Evolutionary conservation across 495 filamentous ascomycete genomes (phyloP).

Genomic region (Neurospora sp.): DNA sequence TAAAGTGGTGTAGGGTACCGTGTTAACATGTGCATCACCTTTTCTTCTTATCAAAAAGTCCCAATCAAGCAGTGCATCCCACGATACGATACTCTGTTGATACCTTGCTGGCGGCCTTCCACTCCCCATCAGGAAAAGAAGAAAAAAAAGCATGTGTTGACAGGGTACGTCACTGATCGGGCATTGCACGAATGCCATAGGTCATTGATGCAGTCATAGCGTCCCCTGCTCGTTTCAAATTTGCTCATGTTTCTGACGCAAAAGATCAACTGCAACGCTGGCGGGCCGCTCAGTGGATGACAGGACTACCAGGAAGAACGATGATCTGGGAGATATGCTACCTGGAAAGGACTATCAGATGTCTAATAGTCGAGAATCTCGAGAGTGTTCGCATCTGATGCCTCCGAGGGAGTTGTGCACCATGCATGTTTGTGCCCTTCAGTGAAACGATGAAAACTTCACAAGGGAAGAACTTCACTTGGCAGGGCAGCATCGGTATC

Average conservation of each 20-base stretch:
- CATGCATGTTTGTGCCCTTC: not conserved
- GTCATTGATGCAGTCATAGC: not conserved
- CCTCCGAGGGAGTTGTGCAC: not conserved
- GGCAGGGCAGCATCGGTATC: not conserved
- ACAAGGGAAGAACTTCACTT: not conserved
- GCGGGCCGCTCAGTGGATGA: not conserved
- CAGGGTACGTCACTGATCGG: not conserved
- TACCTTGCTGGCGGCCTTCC: not conserved
- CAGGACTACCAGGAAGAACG: not conserved
- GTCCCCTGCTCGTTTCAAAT: not conserved
- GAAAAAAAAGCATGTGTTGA: not conserved
- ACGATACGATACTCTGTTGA: not conserved
- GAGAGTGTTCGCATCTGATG: not conserved
- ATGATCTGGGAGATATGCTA: not conserved
- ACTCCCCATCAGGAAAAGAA: not conserved
- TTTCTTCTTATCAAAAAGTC: not conserved
- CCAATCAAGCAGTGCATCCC: not conserved
- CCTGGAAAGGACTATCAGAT: not conserved
- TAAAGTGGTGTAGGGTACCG: not conserved
- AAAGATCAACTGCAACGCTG: not conserved
- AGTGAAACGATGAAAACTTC: not conserved
- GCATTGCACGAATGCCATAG: not conserved
- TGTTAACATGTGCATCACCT: not conserved
- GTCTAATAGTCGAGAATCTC: not conserved
- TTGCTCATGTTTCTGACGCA: not conserved